Percentiles rank a stretch among this genome's conserved stretches.
These are phyloP conservation scores for Pestalotiopsis sp. DNA, from an alignment of 2,329 filamentous ascomycete species.

Conservation along the genomic window DNA sequence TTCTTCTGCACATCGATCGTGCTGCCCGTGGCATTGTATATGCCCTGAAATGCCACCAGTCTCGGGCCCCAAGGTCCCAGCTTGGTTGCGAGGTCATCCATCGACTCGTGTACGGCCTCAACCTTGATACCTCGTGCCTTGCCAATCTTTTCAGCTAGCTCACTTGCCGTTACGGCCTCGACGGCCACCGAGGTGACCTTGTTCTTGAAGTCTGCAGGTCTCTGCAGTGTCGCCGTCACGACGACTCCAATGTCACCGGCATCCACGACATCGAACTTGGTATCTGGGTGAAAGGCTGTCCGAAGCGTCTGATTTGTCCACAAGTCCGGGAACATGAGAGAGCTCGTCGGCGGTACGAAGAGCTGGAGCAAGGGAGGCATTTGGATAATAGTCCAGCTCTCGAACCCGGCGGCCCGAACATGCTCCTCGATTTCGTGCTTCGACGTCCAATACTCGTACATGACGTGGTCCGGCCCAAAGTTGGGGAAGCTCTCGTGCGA, in stretches of 20 bases:
- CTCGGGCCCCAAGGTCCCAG: constrained; percentile 4
- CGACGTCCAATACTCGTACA: constrained; percentile 10
- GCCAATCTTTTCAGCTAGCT: constrained; percentile 7
- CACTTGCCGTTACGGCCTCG: constrained; percentile 5
- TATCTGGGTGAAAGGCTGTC: background rate
- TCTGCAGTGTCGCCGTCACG: background rate
- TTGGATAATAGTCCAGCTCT: constrained; percentile 4
- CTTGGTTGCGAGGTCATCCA: background rate
- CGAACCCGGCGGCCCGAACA: constrained; percentile 8
- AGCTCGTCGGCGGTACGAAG: constrained; percentile 5
- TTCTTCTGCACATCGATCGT: constrained; percentile 1
- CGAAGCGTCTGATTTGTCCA: constrained; percentile 1
- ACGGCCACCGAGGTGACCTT: constrained; percentile 1
- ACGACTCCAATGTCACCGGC: constrained; percentile 9
- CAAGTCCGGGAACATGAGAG: constrained; percentile 7
- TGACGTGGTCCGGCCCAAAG: background rate
- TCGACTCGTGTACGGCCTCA: constrained; percentile 2
- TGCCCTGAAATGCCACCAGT: constrained; percentile 1
- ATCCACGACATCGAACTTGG: constrained; percentile 5
- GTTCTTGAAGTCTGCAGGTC: background rate
- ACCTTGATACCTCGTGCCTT: background rate
- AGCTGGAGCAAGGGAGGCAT: constrained; percentile 1
- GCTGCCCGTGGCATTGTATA: constrained; percentile 1
- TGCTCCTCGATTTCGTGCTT: constrained; percentile 13
- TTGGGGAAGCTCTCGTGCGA: background rate